These are phyloP conservation scores for Dillenia suffruticosa DNA, from an alignment of 164 flowering plant species.

Conservation along the genomic window DNA sequence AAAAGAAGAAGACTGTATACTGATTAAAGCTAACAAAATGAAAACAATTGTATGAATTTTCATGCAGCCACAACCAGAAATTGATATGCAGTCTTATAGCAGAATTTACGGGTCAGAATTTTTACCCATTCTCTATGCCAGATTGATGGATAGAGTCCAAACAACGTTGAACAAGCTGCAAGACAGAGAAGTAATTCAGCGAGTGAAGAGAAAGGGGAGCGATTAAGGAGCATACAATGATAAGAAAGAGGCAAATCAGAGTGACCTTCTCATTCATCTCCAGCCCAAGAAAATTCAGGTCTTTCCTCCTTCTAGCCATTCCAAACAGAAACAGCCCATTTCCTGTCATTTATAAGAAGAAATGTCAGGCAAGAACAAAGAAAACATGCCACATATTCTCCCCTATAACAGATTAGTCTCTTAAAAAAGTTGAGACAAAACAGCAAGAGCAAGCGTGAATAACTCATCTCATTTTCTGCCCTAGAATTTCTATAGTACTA, in stretches of 20 bases:
- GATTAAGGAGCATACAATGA: constrained; percentile 1
- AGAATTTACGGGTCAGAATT: constrained; percentile 3
- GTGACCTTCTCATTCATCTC: constrained; percentile 73
- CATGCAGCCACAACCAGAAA: too few relatives aligned
- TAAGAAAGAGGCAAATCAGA: background rate
- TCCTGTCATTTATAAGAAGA: constrained; percentile 35
- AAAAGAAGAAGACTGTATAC: too few relatives aligned
- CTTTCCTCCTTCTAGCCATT: constrained; percentile 53
- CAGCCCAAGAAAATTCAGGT: constrained; percentile 69
- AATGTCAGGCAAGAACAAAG: constrained; percentile 10
- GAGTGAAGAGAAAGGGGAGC: background rate
- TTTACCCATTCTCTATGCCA: constrained; percentile 51
- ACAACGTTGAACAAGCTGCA: constrained; percentile 77
- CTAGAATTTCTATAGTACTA: too few relatives aligned
- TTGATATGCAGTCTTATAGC: too few relatives aligned
- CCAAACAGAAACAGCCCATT: constrained; percentile 71
- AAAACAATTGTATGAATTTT: too few relatives aligned
- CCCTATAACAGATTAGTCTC: too few relatives aligned
- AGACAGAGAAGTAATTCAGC: background rate
- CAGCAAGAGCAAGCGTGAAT: too few relatives aligned
- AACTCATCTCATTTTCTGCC: too few relatives aligned
- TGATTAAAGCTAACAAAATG: too few relatives aligned
- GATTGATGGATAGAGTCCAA: constrained; percentile 33
- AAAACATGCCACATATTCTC: too few relatives aligned
- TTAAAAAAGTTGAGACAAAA: too few relatives aligned